Percentiles rank a stretch among this genome's conserved stretches.
Conservation (phyloP, 306 rosid species). For the Sesbania bispinosa region DNA sequence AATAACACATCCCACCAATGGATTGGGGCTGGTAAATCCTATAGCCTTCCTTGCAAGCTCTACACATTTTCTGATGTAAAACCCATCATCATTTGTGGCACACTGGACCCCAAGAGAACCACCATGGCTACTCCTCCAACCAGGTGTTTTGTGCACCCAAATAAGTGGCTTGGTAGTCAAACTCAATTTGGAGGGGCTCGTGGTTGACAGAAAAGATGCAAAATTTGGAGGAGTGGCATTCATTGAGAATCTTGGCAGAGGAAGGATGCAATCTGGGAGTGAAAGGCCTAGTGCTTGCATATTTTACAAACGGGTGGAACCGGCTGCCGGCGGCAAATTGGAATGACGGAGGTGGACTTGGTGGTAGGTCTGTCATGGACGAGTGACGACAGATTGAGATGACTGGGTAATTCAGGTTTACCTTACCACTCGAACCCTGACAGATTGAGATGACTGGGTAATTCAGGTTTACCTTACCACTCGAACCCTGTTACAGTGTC, state of each 20-base stretch:
- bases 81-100: slow-evolving; percentile 41
- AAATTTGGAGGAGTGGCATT: slow-evolving; percentile 19
- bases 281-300: slow-evolving; percentile 43
- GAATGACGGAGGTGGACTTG: too few species aligned
- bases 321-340: too few species aligned
- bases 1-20: slow-evolving; percentile 88
- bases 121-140: slow-evolving; percentile 6
- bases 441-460: too few species aligned
- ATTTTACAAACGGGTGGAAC: too few species aligned
- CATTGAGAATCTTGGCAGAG: slow-evolving; percentile 12
- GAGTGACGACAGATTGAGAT: too few species aligned
- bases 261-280: slow-evolving; percentile 19
- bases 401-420: too few species aligned
- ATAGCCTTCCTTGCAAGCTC: slow-evolving; percentile 71
- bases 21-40: slow-evolving; percentile 90
- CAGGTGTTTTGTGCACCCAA: slow-evolving; percentile 20
- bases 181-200: slow-evolving; percentile 13
- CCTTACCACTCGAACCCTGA: too few species aligned
- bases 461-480: too few species aligned
- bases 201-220: neutral
- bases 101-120: slow-evolving; percentile 23
- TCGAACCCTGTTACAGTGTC: too few species aligned
- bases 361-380: too few species aligned
- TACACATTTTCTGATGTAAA: slow-evolving; percentile 72
- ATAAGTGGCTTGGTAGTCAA: slow-evolving; percentile 17